Evolutionary conservation across 306 rosid species (phyloP).

Genomic region (Hippophae gyantsensis): DNA sequence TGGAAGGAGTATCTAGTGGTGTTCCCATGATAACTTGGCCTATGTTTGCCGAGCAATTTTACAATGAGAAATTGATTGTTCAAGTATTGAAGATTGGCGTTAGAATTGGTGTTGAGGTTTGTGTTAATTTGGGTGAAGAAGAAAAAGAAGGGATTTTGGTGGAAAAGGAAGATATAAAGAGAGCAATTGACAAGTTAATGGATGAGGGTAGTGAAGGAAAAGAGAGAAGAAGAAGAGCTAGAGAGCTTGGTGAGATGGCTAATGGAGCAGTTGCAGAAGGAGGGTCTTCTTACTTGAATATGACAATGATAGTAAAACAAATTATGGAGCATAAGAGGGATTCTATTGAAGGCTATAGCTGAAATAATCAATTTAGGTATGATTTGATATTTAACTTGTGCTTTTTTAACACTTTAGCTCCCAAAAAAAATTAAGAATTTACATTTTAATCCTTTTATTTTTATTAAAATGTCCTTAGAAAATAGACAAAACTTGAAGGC

Average conservation of each 20-base stretch:
- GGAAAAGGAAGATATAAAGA: constrained; percentile 25
- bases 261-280: constrained; percentile 29
- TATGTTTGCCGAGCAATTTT: constrained; percentile 38
- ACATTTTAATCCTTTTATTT: too few relatives aligned
- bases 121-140: constrained; percentile 37
- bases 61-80: constrained; percentile 20
- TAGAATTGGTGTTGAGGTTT: constrained; percentile 4
- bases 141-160: constrained; percentile 24
- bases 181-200: constrained; percentile 38
- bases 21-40: constrained; percentile 61
- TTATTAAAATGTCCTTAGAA: too few relatives aligned
- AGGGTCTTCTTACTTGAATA: constrained; percentile 41
- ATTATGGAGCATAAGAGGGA: not conserved
- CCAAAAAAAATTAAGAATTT: too few relatives aligned
- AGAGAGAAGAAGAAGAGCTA: constrained; percentile 30
- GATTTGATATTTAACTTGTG: too few relatives aligned
- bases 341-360: too few relatives aligned
- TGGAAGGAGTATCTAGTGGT: constrained; percentile 44
- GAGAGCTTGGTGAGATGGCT: constrained; percentile 29
- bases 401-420: too few relatives aligned
- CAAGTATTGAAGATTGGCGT: constrained; percentile 8
- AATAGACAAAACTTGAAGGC: too few relatives aligned
- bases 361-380: too few relatives aligned
- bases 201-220: constrained; percentile 24
- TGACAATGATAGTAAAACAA: constrained; percentile 28